Conservation (phyloP, 306 rosid species). For the Oemleria cerasiformis region DNA sequence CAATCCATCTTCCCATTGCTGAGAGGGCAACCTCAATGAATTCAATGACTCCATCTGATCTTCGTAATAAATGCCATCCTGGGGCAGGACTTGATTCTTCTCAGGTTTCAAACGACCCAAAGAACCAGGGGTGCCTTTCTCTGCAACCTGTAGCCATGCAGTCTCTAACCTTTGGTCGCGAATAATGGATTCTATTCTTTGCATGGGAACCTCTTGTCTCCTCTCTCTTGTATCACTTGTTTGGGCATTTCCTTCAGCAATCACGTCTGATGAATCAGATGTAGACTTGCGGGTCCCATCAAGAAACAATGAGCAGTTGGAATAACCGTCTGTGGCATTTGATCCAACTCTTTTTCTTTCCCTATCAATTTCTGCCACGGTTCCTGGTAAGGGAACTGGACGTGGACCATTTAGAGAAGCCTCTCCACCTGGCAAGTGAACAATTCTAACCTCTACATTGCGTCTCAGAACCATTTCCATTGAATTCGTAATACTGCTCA, state of each 20-base stretch:
- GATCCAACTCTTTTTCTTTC: slow-evolving; percentile 40
- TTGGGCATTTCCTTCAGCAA: slow-evolving; percentile 45
- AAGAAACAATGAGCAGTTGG: slow-evolving; percentile 49
- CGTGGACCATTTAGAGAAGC: slow-evolving; percentile 49
- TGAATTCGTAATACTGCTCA: slow-evolving; percentile 92
- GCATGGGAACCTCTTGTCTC: slow-evolving; percentile 71
- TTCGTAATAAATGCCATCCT: slow-evolving; percentile 55
- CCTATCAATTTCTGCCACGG: slow-evolving; percentile 22
- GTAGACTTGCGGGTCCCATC: slow-evolving; percentile 52
- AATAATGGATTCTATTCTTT: slow-evolving; percentile 88
- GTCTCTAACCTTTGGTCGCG: slow-evolving; percentile 94
- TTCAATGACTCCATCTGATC: slow-evolving; percentile 60
- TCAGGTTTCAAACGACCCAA: slow-evolving; percentile 78
- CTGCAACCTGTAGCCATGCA: slow-evolving; percentile 91
- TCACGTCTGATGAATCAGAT: slow-evolving; percentile 54
- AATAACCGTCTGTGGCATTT: slow-evolving; percentile 41
- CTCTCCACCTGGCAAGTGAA: slow-evolving; percentile 71
- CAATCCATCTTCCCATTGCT: slow-evolving; percentile 62
- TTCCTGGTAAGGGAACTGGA: slow-evolving; percentile 30
- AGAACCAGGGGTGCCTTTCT: slow-evolving; percentile 87
- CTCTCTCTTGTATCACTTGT: slow-evolving; percentile 41
- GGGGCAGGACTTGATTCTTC: slow-evolving; percentile 94
- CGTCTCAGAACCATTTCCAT: slow-evolving; percentile 88
- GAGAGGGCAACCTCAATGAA: slow-evolving; percentile 57
- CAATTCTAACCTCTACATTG: slow-evolving; percentile 85